Evolutionary conservation across 768 basidiomycete genomes (phyloP), one percentile per base, ranked within the genome.

Genomic region (Fomitopsis serialis): DNA sequence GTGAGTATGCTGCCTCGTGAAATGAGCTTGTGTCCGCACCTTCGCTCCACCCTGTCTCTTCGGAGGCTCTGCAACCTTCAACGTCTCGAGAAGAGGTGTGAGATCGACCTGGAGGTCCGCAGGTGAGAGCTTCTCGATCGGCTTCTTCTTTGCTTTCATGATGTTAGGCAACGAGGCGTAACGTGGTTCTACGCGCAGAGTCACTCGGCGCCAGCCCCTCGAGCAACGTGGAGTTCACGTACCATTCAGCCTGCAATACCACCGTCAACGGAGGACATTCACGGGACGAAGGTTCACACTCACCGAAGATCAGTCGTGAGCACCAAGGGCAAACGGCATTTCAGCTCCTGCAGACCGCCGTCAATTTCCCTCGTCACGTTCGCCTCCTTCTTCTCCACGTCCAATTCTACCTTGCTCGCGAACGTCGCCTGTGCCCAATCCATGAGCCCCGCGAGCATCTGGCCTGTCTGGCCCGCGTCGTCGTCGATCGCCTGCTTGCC

Each of bases 121-220:
- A 1, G 92, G 77, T 15, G 80, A 81, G 48, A 97, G 63, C 65
- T 90, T 93, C 71, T 95, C 86, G 42, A 98, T 71, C 13, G 89
- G 86, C 74, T 99, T 99, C 80, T 98, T 99, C 79, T 98, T 98
- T n/a, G 97, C 97, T 71, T 96, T 95, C 92, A 96, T 96, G 70
- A 96, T 96, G 61, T 92, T 94, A 3, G 93, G 92, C 55, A 99
- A 69, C n/a, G 95, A 93, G 0, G 97, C 97, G 64, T 97, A 99
- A 60, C 96, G 87, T 0, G 96, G 96, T 69, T 96, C 95, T 93
- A 64, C 17, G 50, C 45, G 37, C 27, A 42, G 12, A 9, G 25
- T 7, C 15, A 52, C 44, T 12, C 12, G 32, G 34, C 19, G 48
- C 25, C 48, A n/a, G 40, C 19, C 37, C n/a, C 44, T 35, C 21